A percentile compares a stretch with the other conserved stretches of the same genome.
These are phyloP conservation scores for Metschnikowia picachoensis DNA, from an alignment of 805 yeast species.

Conservation along the genomic window DNA sequence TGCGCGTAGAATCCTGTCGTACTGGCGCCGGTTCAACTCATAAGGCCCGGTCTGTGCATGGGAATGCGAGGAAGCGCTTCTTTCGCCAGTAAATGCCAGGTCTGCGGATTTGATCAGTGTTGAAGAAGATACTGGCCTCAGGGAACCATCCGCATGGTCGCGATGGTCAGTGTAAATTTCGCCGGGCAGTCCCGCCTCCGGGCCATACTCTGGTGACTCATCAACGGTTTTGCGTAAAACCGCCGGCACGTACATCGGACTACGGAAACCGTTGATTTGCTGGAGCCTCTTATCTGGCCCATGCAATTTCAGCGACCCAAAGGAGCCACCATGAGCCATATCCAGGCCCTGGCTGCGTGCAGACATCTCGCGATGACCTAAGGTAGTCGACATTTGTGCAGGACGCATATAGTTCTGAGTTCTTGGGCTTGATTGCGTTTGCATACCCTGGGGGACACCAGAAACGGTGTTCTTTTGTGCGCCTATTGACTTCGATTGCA, in stretches of 20 bases:
- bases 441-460: no score
- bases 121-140: constrained; percentile 11
- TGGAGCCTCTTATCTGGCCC: constrained; percentile 38
- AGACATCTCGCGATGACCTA: constrained; percentile 2
- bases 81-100: constrained; percentile 28
- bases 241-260: constrained; percentile 88
- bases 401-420: constrained; percentile 1
- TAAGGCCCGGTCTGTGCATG: constrained; percentile 11
- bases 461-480: no score
- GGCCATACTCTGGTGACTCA: constrained; percentile 10
- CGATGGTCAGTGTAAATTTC: neutral
- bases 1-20: constrained; percentile 28
- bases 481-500: no score
- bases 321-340: constrained; percentile 4
- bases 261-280: constrained; percentile 75
- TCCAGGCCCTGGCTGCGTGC: constrained; percentile 1
- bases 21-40: constrained; percentile 17
- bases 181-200: constrained; percentile 2
- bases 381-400: neutral
- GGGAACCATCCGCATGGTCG: neutral
- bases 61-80: constrained; percentile 15
- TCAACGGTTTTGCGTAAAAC: constrained; percentile 54
- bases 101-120: constrained; percentile 31
- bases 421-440: no score
- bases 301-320: constrained; percentile 6